Evolutionary conservation across 179 eudicot species (phyloP).

Genomic region (Silene coronaria): DNA sequence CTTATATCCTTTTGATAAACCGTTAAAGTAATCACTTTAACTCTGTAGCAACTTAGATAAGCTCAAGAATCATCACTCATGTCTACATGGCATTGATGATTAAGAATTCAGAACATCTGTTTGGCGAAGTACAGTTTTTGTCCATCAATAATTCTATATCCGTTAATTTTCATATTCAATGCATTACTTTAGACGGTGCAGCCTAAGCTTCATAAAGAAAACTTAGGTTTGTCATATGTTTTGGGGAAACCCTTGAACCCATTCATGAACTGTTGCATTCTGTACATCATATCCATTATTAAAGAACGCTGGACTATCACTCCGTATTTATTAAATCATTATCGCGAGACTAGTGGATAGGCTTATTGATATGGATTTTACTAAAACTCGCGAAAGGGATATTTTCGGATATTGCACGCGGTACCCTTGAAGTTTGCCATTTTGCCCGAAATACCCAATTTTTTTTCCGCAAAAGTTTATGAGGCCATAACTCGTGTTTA

Average conservation of each 20-base stretch:
- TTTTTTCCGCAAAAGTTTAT: no score
- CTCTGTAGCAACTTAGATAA: not conserved
- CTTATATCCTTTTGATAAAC: not conserved
- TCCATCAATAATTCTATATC: not conserved
- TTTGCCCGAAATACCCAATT: no score
- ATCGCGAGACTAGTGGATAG: not conserved
- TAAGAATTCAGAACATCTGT: not conserved
- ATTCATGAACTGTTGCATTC: not conserved
- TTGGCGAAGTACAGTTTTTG: not conserved
- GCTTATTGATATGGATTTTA: not conserved
- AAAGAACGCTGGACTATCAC: not conserved
- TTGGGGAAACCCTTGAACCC: not conserved
- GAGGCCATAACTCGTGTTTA: no score
- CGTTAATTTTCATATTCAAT: not conserved
- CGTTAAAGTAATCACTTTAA: not conserved
- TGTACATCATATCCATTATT: not conserved
- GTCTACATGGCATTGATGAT: not conserved
- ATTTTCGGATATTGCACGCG: no score
- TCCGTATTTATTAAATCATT: not conserved
- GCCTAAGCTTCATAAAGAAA: not conserved
- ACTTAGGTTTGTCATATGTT: not conserved
- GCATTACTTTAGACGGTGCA: not conserved
- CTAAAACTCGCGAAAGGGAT: no score
- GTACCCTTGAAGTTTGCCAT: no score
- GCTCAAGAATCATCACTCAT: constrained; percentile 5